Evolutionary conservation across 129 eudicot species (phyloP).

Genomic region (Glebionis coronaria): DNA sequence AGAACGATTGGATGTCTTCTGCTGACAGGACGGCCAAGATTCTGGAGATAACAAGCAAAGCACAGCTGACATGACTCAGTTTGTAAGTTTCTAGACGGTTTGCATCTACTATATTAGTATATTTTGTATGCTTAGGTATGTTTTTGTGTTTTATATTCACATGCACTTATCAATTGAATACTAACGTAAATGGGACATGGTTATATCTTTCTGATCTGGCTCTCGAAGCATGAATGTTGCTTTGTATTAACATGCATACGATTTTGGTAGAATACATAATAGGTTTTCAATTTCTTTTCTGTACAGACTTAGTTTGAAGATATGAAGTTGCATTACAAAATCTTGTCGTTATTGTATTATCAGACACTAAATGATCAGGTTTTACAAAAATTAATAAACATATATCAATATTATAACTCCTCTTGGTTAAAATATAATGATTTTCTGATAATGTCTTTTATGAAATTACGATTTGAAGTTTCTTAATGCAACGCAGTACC

Average conservation of each 20-base stretch:
- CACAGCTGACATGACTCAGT: constrained; percentile 86
- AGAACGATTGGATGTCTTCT: constrained; percentile 1
- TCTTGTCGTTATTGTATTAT: background rate
- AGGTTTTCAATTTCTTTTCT: background rate
- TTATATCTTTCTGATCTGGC: background rate
- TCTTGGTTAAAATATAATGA: no score
- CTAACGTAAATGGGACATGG: background rate
- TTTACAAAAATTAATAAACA: background rate
- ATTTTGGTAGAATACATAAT: background rate
- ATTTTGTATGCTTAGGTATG: background rate
- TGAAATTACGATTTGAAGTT: background rate
- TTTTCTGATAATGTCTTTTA: no score
- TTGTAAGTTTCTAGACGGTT: constrained; percentile 56
- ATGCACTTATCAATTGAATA: constrained; percentile 1
- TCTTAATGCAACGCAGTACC: no score
- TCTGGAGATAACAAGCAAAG: constrained; percentile 75
- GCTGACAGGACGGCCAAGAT: constrained; percentile 85
- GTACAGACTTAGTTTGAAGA: background rate
- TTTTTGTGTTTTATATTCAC: background rate
- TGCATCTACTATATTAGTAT: background rate
- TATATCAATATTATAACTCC: no score
- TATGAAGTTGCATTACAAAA: background rate
- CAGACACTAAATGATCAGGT: background rate
- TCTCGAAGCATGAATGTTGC: constrained; percentile 1
- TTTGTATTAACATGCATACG: background rate